These are phyloP conservation scores for Ophiobolus disseminans DNA, from an alignment of 2,329 filamentous ascomycete genomes.

Conservation along the genomic window DNA sequence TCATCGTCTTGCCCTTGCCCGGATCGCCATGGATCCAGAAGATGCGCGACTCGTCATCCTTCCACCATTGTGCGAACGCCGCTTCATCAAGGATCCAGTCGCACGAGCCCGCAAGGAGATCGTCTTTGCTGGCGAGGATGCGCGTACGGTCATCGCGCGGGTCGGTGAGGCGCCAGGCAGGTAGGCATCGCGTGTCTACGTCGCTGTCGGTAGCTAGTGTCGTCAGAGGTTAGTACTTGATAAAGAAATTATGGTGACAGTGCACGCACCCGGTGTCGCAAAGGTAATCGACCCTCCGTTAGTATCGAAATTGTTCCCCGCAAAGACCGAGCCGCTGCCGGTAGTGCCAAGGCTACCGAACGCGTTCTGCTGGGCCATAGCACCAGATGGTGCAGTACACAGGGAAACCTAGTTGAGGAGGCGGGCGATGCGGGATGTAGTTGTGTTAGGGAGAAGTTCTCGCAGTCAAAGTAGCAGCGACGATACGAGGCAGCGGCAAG, in stretches of 20 bases:
- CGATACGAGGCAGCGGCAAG: not conserved
- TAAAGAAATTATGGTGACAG: slow-evolving; percentile 2
- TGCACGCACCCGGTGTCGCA: slow-evolving; percentile 2
- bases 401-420: no score
- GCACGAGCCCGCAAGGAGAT: slow-evolving; percentile 8
- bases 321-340: not conserved
- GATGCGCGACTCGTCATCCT: not conserved
- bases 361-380: not conserved
- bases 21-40: slow-evolving; percentile 9
- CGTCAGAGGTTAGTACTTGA: not conserved
- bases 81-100: slow-evolving; percentile 12
- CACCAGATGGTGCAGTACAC: not conserved
- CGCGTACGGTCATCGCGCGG: slow-evolving; percentile 10
- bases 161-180: slow-evolving; percentile 11
- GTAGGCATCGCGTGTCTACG: slow-evolving; percentile 7
- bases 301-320: no score
- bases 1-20: slow-evolving; percentile 11
- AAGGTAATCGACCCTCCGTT: not conserved
- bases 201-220: slow-evolving; percentile 3
- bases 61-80: slow-evolving; percentile 7
- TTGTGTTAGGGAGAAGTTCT: not conserved
- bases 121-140: slow-evolving; percentile 4
- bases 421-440: no score
- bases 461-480: not conserved
- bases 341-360: not conserved